Evolutionary conservation across 2,329 filamentous ascomycete genomes (phyloP).

Genomic region (Nemania abortiva): DNA sequence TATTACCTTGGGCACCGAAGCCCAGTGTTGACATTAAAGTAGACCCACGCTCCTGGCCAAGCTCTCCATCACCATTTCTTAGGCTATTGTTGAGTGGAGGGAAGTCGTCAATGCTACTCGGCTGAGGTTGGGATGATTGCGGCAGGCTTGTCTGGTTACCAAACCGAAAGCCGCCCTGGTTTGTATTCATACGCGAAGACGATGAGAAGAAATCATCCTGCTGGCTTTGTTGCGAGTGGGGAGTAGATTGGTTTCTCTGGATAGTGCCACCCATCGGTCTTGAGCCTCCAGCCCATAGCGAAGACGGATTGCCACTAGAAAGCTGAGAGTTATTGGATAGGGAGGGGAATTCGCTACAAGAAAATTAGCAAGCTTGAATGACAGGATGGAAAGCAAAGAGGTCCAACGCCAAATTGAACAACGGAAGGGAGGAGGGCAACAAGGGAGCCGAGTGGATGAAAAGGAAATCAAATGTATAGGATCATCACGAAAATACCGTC

Average conservation of each 20-base stretch:
- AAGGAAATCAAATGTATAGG: conserved; percentile 3
- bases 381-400: not conserved
- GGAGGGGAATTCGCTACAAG: conserved; percentile 72
- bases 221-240: conserved; percentile 63
- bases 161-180: conserved; percentile 66
- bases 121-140: conserved; percentile 61
- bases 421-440: not conserved
- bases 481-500: conserved; percentile 46
- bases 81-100: conserved; percentile 65
- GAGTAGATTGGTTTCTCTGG: conserved; percentile 65
- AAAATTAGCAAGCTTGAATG: conserved; percentile 44
- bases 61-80: conserved; percentile 67
- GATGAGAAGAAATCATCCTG: conserved; percentile 62
- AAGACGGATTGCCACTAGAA: conserved; percentile 60
- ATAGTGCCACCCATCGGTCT: conserved; percentile 63
- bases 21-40: conserved; percentile 66
- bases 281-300: conserved; percentile 66
- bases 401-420: not conserved
- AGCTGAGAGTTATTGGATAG: conserved; percentile 71
- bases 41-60: conserved; percentile 66
- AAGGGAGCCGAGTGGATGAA: not conserved
- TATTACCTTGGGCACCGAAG: conserved; percentile 63
- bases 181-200: conserved; percentile 54
- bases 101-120: conserved; percentile 69
- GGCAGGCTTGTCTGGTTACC: conserved; percentile 60